A percentile compares a stretch with the other conserved stretches of the same genome.
phyloP scores from a whole-genome alignment of 2,329 filamentous ascomycete genomes.

The Alternaria ethzedia region DNA sequence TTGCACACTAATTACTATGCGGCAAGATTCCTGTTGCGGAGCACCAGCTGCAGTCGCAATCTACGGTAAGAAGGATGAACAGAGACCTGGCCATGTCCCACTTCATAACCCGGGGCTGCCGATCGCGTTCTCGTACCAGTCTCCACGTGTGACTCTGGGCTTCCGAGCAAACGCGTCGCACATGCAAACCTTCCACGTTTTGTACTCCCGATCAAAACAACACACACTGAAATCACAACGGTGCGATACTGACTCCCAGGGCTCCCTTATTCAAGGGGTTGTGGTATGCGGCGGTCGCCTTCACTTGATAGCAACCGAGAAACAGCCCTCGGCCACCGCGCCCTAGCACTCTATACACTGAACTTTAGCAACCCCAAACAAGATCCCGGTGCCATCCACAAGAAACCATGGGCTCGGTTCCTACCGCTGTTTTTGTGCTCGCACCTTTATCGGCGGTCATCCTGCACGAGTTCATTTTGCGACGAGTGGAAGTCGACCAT shows the following conservation, averaged over 20 bases:
- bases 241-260: neutral
- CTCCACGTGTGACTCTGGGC: constrained; percentile 6
- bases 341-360: neutral
- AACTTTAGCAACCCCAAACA: neutral
- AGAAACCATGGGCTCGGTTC: constrained; percentile 13
- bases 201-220: constrained; percentile 3
- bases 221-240: neutral
- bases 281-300: neutral
- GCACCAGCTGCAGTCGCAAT: neutral
- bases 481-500: constrained; percentile 26
- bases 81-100: neutral
- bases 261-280: neutral
- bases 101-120: neutral
- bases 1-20: neutral
- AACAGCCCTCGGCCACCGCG: neutral
- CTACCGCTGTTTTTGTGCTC: constrained; percentile 2
- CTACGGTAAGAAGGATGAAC: neutral
- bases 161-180: constrained; percentile 1
- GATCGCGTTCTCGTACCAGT: neutral
- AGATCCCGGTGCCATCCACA: neutral
- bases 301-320: neutral
- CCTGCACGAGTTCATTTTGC: constrained; percentile 22
- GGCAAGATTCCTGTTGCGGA: constrained; percentile 5
- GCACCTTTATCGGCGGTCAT: constrained; percentile 15
- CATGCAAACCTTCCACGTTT: constrained; percentile 9